These are phyloP conservation scores for Sclerospora graminicola DNA, from an alignment of 352 stramenopile species.

Conservation along the genomic window DNA sequence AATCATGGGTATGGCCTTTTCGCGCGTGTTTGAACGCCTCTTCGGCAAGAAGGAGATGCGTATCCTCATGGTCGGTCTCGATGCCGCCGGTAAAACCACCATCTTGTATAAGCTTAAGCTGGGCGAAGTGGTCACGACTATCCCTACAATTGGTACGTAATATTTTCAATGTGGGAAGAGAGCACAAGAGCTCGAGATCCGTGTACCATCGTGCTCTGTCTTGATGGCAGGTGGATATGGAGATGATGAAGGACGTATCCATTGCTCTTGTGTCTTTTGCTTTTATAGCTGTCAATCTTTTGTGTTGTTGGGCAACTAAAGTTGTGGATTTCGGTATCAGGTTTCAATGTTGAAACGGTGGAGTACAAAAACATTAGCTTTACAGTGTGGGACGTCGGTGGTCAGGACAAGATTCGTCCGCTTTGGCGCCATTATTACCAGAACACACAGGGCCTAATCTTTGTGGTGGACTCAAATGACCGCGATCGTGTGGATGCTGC, in stretches of 20 bases:
- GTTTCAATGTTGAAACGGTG: constrained; percentile 99
- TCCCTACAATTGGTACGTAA: constrained; percentile 91
- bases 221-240: too few relatives aligned
- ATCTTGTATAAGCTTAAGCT: constrained; percentile 95
- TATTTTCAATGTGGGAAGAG: background rate
- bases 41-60: constrained; percentile 99
- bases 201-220: background rate
- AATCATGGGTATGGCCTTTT: constrained; percentile 98
- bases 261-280: background rate
- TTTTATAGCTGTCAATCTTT: background rate
- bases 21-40: constrained; percentile 93
- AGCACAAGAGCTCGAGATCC: background rate
- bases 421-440: constrained; percentile 99
- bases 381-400: constrained; percentile 98
- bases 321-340: constrained; percentile 17
- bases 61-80: constrained; percentile 99
- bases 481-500: constrained; percentile 95
- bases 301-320: background rate
- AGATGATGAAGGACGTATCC: background rate
- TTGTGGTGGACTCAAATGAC: constrained; percentile 99
- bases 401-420: constrained; percentile 97
- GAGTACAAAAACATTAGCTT: constrained; percentile 99
- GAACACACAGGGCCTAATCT: constrained; percentile 99
- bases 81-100: constrained; percentile 99
- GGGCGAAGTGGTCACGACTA: constrained; percentile 94